A percentile compares a stretch with the other conserved stretches of the same genome.
phyloP scores from a whole-genome alignment of 352 stramenopile species.

The Elongisporangium undulatum region DNA sequence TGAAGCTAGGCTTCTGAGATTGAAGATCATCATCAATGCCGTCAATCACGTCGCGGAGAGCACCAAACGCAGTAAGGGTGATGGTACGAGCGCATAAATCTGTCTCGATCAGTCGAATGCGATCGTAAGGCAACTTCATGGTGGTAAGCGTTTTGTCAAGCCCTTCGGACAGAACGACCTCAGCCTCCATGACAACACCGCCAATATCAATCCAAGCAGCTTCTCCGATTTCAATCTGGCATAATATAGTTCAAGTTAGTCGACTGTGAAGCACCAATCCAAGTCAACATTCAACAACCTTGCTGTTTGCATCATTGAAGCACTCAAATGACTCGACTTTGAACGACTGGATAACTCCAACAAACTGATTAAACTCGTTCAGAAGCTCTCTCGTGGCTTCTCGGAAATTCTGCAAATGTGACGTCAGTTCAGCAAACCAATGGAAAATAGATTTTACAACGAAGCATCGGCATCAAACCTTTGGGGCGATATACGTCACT shows the following conservation, averaged over 20 bases:
- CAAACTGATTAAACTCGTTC: slow-evolving; percentile 25
- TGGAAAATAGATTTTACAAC: neutral
- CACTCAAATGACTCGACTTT: slow-evolving; percentile 3
- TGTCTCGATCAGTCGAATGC: slow-evolving; percentile 1
- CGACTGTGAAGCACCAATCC: too few relatives aligned
- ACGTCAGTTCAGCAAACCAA: neutral
- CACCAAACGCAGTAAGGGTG: neutral
- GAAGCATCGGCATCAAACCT: slow-evolving; percentile 9
- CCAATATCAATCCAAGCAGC: slow-evolving; percentile 26
- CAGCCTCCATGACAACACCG: slow-evolving; percentile 16
- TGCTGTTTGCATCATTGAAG: slow-evolving; percentile 1
- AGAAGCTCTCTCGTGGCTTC: slow-evolving; percentile 21
- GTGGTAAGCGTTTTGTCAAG: slow-evolving; percentile 5
- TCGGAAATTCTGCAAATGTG: slow-evolving; percentile 17
- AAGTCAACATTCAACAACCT: too few relatives aligned
- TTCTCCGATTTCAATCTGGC: slow-evolving; percentile 10
- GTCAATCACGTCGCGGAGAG: neutral
- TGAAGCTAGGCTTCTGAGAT: neutral
- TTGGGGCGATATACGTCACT: slow-evolving; percentile 16
- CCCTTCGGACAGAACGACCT: slow-evolving; percentile 6
- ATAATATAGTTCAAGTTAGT: neutral
- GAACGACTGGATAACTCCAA: slow-evolving; percentile 24
- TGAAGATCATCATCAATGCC: neutral
- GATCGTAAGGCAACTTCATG: slow-evolving; percentile 20
- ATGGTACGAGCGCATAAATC: neutral